Evolutionary conservation across 768 basidiomycete genomes (phyloP), one percentile per base, ranked within the genome.

Genomic region (Steccherinum ochraceum): DNA sequence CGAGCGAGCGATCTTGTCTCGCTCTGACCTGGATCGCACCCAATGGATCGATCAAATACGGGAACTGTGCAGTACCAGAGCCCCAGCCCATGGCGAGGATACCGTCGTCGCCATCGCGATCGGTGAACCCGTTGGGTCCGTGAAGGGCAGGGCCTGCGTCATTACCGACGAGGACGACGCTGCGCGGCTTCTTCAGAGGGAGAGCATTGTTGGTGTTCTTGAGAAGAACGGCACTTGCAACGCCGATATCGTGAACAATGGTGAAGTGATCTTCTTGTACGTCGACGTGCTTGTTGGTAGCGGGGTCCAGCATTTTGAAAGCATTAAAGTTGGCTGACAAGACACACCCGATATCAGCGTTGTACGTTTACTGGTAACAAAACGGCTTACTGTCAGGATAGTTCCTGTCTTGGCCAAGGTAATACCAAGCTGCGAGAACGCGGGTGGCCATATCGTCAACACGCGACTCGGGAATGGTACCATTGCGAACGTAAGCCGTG

Each of bases 81-180:
- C 56, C 93, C 93, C 93, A 96, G 12, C 92, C 92, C 84, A 93
- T 86, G 5, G 90, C 91, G 19, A 96, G 74, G 16, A 86, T 74
- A 10, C 91, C 91, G 46, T 71, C 67, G 39, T 63, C 62, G 24
- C 71, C 67, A 26, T 64, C 65, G 18, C 65, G 68, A 51, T 78
- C 78, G 2, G 56, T 30, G 53, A 66, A 78, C 4, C 67, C 74
- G 60, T 81, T 81, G 1, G 79, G 76, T 3, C 80, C 79, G 5
- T 59, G 55, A 4, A 56, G 50, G 21, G 67, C 62, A 0, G 78
- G 76, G 5, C 69, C 77, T 4, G 77, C 69, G 57, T 80, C 80
- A 24, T 69, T 71, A 24, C 78, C 76, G 56, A 70, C 3, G 64
- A 24, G 70, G 1, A 79, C 77, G 13, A 89, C 64, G 52, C 68